Evolutionary conservation across 345 rosid species (phyloP).

Genomic region (Gossypium rotundifolium): DNA sequence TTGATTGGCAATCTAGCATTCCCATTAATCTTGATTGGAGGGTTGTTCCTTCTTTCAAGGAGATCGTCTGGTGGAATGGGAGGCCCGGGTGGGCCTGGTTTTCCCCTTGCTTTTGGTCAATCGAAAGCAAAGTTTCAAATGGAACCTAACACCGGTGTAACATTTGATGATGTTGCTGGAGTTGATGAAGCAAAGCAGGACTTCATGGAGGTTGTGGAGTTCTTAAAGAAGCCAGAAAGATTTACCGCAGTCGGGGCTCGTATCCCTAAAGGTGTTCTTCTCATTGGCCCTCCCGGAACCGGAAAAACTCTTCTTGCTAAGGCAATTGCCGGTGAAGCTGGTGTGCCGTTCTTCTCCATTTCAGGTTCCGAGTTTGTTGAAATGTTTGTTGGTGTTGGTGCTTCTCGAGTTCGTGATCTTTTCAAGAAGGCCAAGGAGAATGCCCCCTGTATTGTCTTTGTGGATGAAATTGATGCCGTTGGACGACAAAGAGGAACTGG

Average conservation of each 20-base stretch:
- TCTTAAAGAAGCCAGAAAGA: slow-evolving; percentile 95
- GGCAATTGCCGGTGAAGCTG: slow-evolving; percentile 99
- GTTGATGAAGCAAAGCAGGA: slow-evolving; percentile 99
- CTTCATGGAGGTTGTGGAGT: slow-evolving; percentile 99
- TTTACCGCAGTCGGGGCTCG: slow-evolving; percentile 96
- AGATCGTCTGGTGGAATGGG: slow-evolving; percentile 98
- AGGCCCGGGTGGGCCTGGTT: slow-evolving; percentile 97
- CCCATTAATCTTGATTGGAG: slow-evolving; percentile 87
- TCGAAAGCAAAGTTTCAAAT: slow-evolving; percentile 97
- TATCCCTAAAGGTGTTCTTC: slow-evolving; percentile 96
- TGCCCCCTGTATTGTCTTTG: slow-evolving; percentile 97
- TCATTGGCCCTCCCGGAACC: slow-evolving; percentile 97
- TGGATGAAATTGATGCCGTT: slow-evolving; percentile 97
- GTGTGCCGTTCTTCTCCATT: slow-evolving; percentile 92
- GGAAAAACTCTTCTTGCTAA: slow-evolving; percentile 98
- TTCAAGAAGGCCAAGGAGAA: slow-evolving; percentile 93
- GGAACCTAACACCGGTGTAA: slow-evolving; percentile 98
- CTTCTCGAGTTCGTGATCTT: slow-evolving; percentile 90
- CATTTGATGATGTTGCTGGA: slow-evolving; percentile 98
- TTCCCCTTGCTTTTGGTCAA: slow-evolving; percentile 82
- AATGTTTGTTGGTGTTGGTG: slow-evolving; percentile 99
- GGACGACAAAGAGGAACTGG: slow-evolving; percentile 95
- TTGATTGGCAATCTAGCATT: slow-evolving; percentile 89
- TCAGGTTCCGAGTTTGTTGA: slow-evolving; percentile 98
- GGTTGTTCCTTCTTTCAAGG: slow-evolving; percentile 90